Base-by-base conservation (phyloP, 192 early-diverging fungal species). In the Dispira simplex region DNA sequence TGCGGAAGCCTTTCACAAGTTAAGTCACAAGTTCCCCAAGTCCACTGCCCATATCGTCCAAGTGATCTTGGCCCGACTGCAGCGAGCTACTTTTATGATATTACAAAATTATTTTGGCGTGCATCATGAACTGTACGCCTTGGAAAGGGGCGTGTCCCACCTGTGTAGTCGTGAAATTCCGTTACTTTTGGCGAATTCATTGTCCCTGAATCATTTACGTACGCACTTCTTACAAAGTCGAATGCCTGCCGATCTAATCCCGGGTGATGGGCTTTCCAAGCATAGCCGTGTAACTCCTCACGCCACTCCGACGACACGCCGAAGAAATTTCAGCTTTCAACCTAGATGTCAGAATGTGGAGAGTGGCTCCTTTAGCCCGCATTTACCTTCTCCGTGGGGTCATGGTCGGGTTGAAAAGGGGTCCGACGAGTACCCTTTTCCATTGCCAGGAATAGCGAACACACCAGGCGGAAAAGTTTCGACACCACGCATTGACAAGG, bases 1-100 rank as follows among this genome's bases (percentile, higher is more conserved):
- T 8, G 93, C 86, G 12, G 83, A 88, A 65, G 93, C 94, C 0
- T 99, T 99, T 68, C 84, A 85, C 64, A 81, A 88, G 52, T 73
- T 98, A 56, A 89, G 87, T 12, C 83, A 85, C 67, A 90, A 93
- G 66, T 93, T 91, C 73, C 93, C 95, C 21, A 85, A 87, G 55
- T 88, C 95, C 0, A 91, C 89, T 0, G 89, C 96, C 43, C 91
- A 95, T 64, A 95, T 99, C 45, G 84, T 91, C 5, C 96, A 95
- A 65, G 93, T 97, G 16, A 95, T 99, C 64, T 67, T 99, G 66
- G 92, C 92, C 1, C 83, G 96, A 43, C 90, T 99, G 65, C 91
- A 97, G 73, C 83, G 96, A 0, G 94, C 96, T 46, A 97, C 96
- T 0, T 83, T 93, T 70, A 77, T 90, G 67, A 93, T 92, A 4